These are phyloP conservation scores for Vaccinium macrocarpon DNA, from an alignment of 148 eudicot genomes.

Conservation along the genomic window DNA sequence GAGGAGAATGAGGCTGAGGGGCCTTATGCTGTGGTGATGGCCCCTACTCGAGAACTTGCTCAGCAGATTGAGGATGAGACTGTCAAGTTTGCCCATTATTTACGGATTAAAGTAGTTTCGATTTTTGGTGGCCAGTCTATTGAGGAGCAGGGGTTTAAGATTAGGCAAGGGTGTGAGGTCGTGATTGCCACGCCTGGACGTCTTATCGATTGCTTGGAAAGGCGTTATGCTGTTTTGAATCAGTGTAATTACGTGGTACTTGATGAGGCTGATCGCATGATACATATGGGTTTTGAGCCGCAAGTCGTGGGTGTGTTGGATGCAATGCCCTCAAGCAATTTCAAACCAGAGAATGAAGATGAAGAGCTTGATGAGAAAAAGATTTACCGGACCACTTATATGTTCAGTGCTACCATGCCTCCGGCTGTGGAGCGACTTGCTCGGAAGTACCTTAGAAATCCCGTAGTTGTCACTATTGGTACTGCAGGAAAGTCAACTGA, in stretches of 20 bases:
- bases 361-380: conserved; percentile 77
- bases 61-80: conserved; percentile 90
- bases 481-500: conserved; percentile 84
- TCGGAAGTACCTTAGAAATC: conserved; percentile 77
- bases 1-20: conserved; percentile 69
- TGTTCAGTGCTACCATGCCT: conserved; percentile 90
- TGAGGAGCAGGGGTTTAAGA: conserved; percentile 78
- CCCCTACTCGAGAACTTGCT: conserved; percentile 86
- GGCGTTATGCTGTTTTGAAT: conserved; percentile 59
- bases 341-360: conserved; percentile 82
- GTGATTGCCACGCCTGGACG: conserved; percentile 88
- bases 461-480: conserved; percentile 78
- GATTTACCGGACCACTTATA: conserved; percentile 74
- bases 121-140: conserved; percentile 90
- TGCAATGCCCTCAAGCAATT: conserved; percentile 84
- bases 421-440: conserved; percentile 85
- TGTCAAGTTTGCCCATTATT: conserved; percentile 65
- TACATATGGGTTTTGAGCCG: conserved; percentile 85
- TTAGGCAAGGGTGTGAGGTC: conserved; percentile 83
- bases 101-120: conserved; percentile 78
- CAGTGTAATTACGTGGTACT: conserved; percentile 88
- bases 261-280: conserved; percentile 89
- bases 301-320: conserved; percentile 77
- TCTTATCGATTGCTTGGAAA: conserved; percentile 69
- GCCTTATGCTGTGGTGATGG: conserved; percentile 90